Evolutionary conservation across 441 rosid species (phyloP).

Genomic region (Gossypium davidsonii): DNA sequence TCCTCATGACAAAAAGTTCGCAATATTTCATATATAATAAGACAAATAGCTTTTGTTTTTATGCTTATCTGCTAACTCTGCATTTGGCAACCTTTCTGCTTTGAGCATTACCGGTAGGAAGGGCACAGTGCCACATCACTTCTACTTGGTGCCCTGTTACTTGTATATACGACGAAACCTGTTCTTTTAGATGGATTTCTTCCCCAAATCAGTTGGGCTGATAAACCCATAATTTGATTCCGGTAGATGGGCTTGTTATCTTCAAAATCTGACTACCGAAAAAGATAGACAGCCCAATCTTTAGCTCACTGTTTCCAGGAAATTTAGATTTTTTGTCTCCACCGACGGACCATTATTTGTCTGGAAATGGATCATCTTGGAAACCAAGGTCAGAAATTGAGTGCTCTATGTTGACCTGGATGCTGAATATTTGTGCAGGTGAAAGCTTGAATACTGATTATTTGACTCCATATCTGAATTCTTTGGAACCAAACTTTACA

Average conservation of each 20-base stretch:
- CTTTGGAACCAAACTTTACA: conserved; percentile 41
- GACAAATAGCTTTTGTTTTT: neutral
- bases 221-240: neutral
- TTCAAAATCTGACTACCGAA: neutral
- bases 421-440: conserved; percentile 20
- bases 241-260: neutral
- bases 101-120: neutral
- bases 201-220: neutral
- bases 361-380: neutral
- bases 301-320: too few species aligned
- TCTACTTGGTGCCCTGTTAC: neutral
- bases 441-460: conserved; percentile 29
- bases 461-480: conserved; percentile 46
- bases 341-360: neutral
- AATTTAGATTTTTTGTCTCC: too few species aligned
- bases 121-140: neutral
- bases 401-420: neutral
- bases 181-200: neutral
- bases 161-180: neutral
- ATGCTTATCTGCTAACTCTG: neutral
- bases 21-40: neutral
- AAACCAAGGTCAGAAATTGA: neutral
- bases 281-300: too few species aligned
- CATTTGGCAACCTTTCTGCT: neutral
- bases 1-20: neutral